phyloP scores from a whole-genome alignment of 164 flowering plant genomes.

The Stephania cephalantha region DNA sequence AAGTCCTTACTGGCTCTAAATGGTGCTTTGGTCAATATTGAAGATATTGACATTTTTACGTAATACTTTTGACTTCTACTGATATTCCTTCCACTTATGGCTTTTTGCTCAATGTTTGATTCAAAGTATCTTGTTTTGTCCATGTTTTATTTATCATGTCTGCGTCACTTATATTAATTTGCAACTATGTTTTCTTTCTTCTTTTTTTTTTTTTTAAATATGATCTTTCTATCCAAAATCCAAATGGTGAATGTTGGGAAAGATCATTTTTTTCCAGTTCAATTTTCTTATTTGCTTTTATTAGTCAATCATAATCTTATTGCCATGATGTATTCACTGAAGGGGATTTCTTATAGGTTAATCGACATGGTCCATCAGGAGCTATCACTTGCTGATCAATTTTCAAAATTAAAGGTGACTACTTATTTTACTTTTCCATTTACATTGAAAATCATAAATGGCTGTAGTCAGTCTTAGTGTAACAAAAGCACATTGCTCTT shows the following conservation, averaged over 20 bases:
- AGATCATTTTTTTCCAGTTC: too few relatives aligned
- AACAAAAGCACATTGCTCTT: too few relatives aligned
- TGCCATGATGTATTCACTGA: background rate
- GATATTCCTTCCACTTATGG: background rate
- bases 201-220: too few relatives aligned
- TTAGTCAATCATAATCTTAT: background rate
- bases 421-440: conserved; percentile 5
- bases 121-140: background rate
- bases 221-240: too few relatives aligned
- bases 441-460: background rate
- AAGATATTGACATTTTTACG: conserved; percentile 90
- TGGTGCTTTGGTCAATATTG: conserved; percentile 91
- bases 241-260: too few relatives aligned
- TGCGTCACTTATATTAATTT: too few relatives aligned
- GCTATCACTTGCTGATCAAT: conserved; percentile 79
- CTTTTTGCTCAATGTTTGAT: background rate
- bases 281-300: background rate
- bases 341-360: conserved; percentile 43
- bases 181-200: too few relatives aligned
- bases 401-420: conserved; percentile 67
- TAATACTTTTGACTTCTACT: conserved; percentile 36
- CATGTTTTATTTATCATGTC: too few relatives aligned
- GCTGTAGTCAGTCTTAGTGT: background rate
- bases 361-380: conserved; percentile 84
- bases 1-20: conserved; percentile 97